Percentiles rank a stretch among this genome's conserved stretches.
These are phyloP conservation scores for Fraxinus paxiana DNA, from an alignment of 305 asterid species.

Conservation along the genomic window DNA sequence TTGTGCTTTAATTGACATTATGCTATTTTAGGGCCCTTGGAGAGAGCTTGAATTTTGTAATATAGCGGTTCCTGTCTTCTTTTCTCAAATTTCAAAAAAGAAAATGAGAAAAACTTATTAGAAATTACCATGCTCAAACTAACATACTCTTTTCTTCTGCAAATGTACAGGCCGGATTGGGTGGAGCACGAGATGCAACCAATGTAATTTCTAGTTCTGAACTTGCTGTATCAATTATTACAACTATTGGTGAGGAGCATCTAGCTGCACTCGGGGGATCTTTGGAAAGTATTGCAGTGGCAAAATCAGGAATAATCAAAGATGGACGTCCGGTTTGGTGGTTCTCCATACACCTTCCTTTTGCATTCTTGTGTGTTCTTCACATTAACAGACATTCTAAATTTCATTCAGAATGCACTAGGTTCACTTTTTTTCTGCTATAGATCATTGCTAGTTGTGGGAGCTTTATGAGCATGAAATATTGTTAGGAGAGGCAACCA, in stretches of 20 bases:
- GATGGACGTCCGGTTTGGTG: constrained; percentile 92
- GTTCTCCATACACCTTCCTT: constrained; percentile 34
- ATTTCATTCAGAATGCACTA: background rate
- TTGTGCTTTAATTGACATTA: background rate
- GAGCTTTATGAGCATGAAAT: background rate
- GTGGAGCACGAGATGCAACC: constrained; percentile 97
- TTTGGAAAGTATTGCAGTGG: constrained; percentile 79
- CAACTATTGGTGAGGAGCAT: constrained; percentile 91
- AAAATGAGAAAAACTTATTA: background rate
- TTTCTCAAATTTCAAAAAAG: background rate
- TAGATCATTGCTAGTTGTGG: background rate
- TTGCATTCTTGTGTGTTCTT: constrained; percentile 19
- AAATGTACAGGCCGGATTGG: constrained; percentile 70
- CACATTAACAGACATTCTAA: constrained; percentile 2
- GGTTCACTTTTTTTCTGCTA: too few relatives aligned
- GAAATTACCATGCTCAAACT: background rate
- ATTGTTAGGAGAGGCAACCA: background rate
- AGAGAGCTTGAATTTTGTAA: background rate
- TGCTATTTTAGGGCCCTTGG: constrained; percentile 13
- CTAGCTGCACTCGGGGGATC: constrained; percentile 93
- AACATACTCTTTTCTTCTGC: constrained; percentile 17
- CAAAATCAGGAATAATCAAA: constrained; percentile 92
- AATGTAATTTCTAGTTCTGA: constrained; percentile 63
- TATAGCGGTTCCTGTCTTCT: background rate
- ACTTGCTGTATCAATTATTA: constrained; percentile 70